Base-by-base conservation (phyloP, 1,139 yeast species). In the Saccharomyces hybrid region DNA sequence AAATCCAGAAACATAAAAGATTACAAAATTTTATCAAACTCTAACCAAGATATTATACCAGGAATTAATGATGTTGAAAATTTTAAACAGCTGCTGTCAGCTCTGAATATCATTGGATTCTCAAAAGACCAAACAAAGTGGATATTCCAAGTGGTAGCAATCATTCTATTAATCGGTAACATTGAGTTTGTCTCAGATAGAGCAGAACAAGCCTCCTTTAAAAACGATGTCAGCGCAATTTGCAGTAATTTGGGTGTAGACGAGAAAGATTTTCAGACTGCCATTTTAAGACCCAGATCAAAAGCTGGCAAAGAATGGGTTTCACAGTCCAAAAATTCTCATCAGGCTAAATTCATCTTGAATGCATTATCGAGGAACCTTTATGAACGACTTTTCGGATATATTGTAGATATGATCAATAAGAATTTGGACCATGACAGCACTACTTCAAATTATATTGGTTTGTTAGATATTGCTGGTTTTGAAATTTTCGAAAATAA, bases 381-480 rank as follows among this genome's bases (percentile, higher is more conserved):
- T 16, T 95, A 93, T 67, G 99, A 93, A 68, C 81, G 86, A 50
- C 70, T 89, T 9, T 95, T 95, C 72, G 87, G 87, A 54, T 82
- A 77, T 64, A 80, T 95, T 47, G 96, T 93, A 13, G 79, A 78
- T 56, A 80, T 82, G 53, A 88, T 95, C 64, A 95, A 95, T 67
- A 76, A 76, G n/a, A 86, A 82, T 54, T 77, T 91, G 50, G 81
- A 78, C 42, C 73, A 73, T 51, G 72, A 74, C 13, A 67, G 71
- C 0, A 67, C 70, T 54, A 70, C 75, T 20, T 70, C 75, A 16
- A 82, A 86, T 56, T 90, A 86, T 62, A 89, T 93, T 63, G 99
- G 99, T 1, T 95, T 95, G 3, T 75, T 93, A 57, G 99, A 93
- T 75, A 95, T 93, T 64, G 98, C 98, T 0, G 99, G 99, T 6